Evolutionary conservation across 169 alveolate genomes (phyloP).

Genomic region (Eimeria brunetti): DNA sequence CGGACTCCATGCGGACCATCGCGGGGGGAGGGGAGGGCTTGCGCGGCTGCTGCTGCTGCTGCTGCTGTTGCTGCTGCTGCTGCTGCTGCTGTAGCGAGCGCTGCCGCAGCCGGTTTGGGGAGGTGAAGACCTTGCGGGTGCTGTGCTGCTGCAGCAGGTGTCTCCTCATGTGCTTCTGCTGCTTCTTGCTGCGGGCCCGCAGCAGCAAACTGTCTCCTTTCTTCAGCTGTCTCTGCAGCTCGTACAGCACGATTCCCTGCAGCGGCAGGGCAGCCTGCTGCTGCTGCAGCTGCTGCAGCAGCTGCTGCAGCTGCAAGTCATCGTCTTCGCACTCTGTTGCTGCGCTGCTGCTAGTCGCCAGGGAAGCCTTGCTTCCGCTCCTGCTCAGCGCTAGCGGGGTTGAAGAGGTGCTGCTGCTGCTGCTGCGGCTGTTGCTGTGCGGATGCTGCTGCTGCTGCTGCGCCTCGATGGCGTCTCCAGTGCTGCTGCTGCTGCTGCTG

Average conservation of each 20-base stretch:
- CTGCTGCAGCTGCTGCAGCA: slow-evolving; percentile 31
- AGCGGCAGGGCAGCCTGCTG: slow-evolving; percentile 14
- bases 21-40: slow-evolving; percentile 35
- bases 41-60: slow-evolving; percentile 23
- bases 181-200: slow-evolving; percentile 10
- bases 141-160: slow-evolving; percentile 34
- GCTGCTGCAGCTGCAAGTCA: slow-evolving; percentile 36
- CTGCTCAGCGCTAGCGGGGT: slow-evolving; percentile 26
- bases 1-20: neutral
- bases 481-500: slow-evolving; percentile 34
- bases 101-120: neutral
- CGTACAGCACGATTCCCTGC: slow-evolving; percentile 11
- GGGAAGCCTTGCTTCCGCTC: slow-evolving; percentile 46
- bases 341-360: slow-evolving; percentile 30
- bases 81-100: neutral
- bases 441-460: slow-evolving; percentile 21
- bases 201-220: neutral
- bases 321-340: slow-evolving; percentile 1
- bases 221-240: neutral
- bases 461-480: neutral
- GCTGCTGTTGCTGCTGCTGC: slow-evolving; percentile 19
- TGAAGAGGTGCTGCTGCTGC: neutral
- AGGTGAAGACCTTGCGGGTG: neutral
- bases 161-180: slow-evolving; percentile 9
- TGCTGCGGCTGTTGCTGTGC: slow-evolving; percentile 8